Conservation (phyloP, 192 early-diverging fungal genomes). For the Gonapodya sp. region DNA sequence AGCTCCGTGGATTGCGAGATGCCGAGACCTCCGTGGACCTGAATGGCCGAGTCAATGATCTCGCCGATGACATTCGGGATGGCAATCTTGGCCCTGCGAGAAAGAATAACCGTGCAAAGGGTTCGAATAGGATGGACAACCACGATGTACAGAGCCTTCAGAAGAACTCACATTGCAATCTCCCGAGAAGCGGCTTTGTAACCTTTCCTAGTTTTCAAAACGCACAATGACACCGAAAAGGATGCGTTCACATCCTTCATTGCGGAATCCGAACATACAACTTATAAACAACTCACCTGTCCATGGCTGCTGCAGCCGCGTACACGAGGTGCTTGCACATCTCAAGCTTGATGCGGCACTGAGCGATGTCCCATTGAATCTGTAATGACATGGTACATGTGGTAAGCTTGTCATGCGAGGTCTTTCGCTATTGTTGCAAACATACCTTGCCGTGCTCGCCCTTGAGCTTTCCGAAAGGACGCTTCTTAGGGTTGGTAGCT, state of each 20-base stretch:
- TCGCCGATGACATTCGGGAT: background rate
- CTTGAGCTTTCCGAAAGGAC: conserved; percentile 84
- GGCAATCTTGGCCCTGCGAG: conserved; percentile 18
- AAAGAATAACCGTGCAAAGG: background rate
- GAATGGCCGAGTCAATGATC: conserved; percentile 52
- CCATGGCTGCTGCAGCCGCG: conserved; percentile 83
- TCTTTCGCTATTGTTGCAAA: too few relatives aligned
- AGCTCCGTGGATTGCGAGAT: conserved; percentile 75
- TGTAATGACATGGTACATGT: too few relatives aligned
- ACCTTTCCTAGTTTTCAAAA: too few relatives aligned
- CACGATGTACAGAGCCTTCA: too few relatives aligned
- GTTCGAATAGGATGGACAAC: background rate
- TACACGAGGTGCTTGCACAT: conserved; percentile 82
- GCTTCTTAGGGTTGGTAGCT: conserved; percentile 39
- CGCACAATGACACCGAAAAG: too few relatives aligned
- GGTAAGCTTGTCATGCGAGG: too few relatives aligned
- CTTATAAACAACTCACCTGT: too few relatives aligned
- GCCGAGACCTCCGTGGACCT: conserved; percentile 87
- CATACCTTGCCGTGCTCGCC: conserved; percentile 79
- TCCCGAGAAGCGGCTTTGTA: background rate
- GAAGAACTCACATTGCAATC: conserved; percentile 1
- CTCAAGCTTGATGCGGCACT: conserved; percentile 84
- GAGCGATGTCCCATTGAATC: conserved; percentile 68
- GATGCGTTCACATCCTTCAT: background rate
- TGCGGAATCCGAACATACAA: conserved; percentile 13